A percentile compares a stretch with the other conserved stretches of the same genome.
Evolutionary conservation across 805 yeast species (phyloP).

Genomic region (Dipodascopsis tothii): DNA sequence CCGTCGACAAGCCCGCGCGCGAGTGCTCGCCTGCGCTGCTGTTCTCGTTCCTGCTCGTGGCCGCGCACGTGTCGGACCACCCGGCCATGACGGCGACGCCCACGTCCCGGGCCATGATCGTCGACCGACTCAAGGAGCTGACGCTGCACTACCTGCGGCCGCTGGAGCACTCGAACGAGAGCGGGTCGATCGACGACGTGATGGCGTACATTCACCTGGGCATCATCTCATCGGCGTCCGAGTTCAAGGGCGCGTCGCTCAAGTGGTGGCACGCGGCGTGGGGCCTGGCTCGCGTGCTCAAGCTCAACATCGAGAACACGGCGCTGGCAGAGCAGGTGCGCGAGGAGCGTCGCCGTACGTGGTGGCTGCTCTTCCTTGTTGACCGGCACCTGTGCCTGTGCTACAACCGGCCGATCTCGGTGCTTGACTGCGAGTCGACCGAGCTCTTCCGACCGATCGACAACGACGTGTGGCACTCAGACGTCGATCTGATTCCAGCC

Average conservation of each 20-base stretch:
- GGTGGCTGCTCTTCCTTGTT: slow-evolving; percentile 39
- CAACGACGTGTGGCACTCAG: slow-evolving; percentile 32
- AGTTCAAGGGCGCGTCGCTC: slow-evolving; percentile 30
- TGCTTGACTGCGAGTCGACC: slow-evolving; percentile 31
- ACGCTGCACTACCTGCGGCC: slow-evolving; percentile 25
- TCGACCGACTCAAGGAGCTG: slow-evolving; percentile 23
- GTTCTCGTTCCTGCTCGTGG: slow-evolving; percentile 27
- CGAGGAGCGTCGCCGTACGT: slow-evolving; percentile 37
- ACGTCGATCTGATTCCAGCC: slow-evolving; percentile 27
- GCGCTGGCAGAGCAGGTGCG: slow-evolving; percentile 27
- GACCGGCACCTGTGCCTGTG: slow-evolving; percentile 37
- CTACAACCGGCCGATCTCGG: slow-evolving; percentile 32
- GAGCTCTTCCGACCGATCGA: slow-evolving; percentile 32
- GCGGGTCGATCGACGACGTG: slow-evolving; percentile 29
- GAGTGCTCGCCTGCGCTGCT: slow-evolving; percentile 24
- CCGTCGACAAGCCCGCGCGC: slow-evolving; percentile 18
- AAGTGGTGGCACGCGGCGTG: slow-evolving; percentile 32
- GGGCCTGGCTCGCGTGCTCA: slow-evolving; percentile 30
- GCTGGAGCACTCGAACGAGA: slow-evolving; percentile 24
- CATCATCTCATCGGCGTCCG: slow-evolving; percentile 30
- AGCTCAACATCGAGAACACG: slow-evolving; percentile 26
- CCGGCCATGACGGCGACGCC: slow-evolving; percentile 28
- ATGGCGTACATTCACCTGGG: slow-evolving; percentile 31
- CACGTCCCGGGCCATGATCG: slow-evolving; percentile 25
- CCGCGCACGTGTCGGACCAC: slow-evolving; percentile 30